A percentile compares a stretch with the other conserved stretches of the same genome.
phyloP scores from a whole-genome alignment of 192 early-diverging fungal genomes.

The Gryganskiella cystojenkinii region DNA sequence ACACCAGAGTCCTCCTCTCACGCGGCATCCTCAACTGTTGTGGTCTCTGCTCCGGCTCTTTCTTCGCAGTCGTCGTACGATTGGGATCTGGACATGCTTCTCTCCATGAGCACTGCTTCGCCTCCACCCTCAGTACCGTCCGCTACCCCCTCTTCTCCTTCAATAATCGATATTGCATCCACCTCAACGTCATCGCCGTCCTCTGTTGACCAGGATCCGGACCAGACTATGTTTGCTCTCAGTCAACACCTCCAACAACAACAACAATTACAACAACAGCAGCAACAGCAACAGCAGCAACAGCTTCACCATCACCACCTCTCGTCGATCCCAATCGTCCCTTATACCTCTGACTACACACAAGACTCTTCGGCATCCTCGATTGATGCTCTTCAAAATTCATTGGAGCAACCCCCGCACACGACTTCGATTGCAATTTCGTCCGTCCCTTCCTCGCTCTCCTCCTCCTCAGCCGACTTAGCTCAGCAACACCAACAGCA shows the following conservation, averaged over 20 bases:
- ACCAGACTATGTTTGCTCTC: conserved; percentile 22
- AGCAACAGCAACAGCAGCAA: conserved; percentile 11
- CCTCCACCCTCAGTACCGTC: not conserved
- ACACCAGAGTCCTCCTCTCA: not conserved
- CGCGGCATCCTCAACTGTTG: not conserved
- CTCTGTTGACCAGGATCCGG: not conserved
- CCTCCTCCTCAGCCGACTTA: not conserved
- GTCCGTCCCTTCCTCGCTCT: conserved; percentile 7
- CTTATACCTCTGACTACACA: conserved; percentile 2
- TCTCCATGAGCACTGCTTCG: conserved; percentile 22
- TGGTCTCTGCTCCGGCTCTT: not conserved
- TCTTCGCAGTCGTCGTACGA: conserved; percentile 14
- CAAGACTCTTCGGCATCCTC: not conserved
- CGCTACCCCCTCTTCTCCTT: not conserved
- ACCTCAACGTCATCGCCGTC: not conserved
- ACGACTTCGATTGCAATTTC: conserved; percentile 4
- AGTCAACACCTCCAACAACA: conserved; percentile 18
- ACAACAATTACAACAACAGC: not conserved
- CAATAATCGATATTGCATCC: not conserved
- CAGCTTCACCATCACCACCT: conserved; percentile 4
- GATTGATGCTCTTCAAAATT: conserved; percentile 1
- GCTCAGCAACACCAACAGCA: conserved; percentile 12
- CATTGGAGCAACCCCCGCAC: not conserved
- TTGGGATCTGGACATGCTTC: conserved; percentile 39
- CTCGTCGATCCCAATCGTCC: conserved; percentile 38